Evolutionary conservation across 129 eudicot species (phyloP), one percentile per base, ranked within the genome.

Genomic region (Flaveria trinervia): DNA sequence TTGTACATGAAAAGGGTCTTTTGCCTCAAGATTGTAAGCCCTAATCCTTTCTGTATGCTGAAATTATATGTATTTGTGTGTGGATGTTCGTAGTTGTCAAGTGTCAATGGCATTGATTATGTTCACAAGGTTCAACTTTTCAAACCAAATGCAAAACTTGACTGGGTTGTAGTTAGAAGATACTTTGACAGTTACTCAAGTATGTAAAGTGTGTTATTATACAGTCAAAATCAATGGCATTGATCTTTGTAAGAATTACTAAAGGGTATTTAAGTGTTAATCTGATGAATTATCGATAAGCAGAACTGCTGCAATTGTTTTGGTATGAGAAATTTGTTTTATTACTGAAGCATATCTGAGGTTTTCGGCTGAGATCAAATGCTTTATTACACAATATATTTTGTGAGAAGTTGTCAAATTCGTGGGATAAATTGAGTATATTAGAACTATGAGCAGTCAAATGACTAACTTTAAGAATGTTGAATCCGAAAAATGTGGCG

Each of bases 1-100:
- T 89, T 68, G 98, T 94, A 28, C 98, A 94, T 77, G 96, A 87
- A 67, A 94, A 94, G 79, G 98, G 98, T 79, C 96, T 94, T 79
- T 68, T 94, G 39, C 77, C 92, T 48, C 98, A 94, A 82, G 85
- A 94, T 20, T 86, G 98, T 93, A 84, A 86, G 92, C 85, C 13
- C 64, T 20, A 45, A 56, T 22, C 14, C 43, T 62, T 67, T 33
- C 26, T 7, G 11, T 20, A 26, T 22, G 20, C 7, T 64, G 26
- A 48, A 30, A 26, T 50, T 75, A 28, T 26, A 12, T 25, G 1
- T 28, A 3, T 64, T 1, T 64, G 43, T 30, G 20, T 36, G 15
- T 7, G 45, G 45, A 10, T 62, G 43, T 28, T 6, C 15, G 15
- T 62, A 13, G 28, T 30, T 30, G 5, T 30, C 36, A 30, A 30